Evolutionary conservation across 2,329 filamentous ascomycete genomes (phyloP).

Genomic region (Alternaria tenuissima): DNA sequence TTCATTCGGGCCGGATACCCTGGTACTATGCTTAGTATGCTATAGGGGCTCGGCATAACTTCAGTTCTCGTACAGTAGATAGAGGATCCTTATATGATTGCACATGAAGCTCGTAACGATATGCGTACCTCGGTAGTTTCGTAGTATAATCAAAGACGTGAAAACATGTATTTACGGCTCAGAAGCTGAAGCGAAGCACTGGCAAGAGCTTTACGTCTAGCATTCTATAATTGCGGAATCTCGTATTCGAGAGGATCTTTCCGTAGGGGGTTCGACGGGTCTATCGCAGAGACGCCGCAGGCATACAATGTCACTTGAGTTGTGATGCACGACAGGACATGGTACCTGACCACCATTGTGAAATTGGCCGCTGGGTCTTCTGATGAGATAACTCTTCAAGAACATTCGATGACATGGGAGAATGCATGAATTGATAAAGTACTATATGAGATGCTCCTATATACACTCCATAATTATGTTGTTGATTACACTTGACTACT

Average conservation of each 20-base stretch:
- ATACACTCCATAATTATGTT: not conserved
- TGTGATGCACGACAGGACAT: not conserved
- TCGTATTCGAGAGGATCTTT: not conserved
- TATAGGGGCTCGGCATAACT: not conserved
- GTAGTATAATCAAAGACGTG: not conserved
- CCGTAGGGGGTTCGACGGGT: not conserved
- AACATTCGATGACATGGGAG: not conserved
- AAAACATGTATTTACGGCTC: not conserved
- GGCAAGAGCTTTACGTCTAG: not conserved
- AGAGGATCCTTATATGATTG: not conserved
- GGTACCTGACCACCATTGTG: not conserved
- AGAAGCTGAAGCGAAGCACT: not conserved
- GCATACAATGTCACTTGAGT: not conserved
- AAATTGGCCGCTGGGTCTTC: not conserved
- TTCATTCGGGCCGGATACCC: constrained; percentile 1
- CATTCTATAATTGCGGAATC: not conserved
- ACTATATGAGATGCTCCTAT: not conserved
- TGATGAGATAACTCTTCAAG: not conserved
- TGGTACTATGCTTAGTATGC: not conserved
- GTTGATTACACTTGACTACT: not conserved
- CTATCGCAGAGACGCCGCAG: not conserved
- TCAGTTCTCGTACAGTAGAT: not conserved
- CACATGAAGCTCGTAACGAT: not conserved
- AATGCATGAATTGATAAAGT: not conserved
- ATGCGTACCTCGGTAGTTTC: not conserved